Evolutionary conservation across 495 filamentous ascomycete genomes (phyloP).

Genomic region (Chaetomium tenue): DNA sequence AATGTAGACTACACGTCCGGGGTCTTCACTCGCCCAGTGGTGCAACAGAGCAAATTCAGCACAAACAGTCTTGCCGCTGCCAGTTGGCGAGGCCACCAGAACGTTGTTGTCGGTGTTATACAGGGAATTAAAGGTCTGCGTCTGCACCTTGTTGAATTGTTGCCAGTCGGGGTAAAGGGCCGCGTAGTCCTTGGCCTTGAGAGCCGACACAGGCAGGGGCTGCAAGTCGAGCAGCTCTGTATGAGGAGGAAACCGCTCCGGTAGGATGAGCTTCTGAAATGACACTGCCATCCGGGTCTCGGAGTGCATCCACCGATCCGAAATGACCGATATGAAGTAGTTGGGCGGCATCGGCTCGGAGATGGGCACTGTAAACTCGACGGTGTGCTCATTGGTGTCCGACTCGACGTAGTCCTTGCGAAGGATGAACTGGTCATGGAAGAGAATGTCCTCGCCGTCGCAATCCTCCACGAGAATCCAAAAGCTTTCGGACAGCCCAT

Average conservation of each 20-base stretch:
- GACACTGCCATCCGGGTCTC: slow-evolving; percentile 91
- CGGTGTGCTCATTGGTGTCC: slow-evolving; percentile 86
- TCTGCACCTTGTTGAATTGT: slow-evolving; percentile 96
- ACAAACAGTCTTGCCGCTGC: slow-evolving; percentile 94
- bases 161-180: slow-evolving; percentile 81
- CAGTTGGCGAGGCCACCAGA: slow-evolving; percentile 83
- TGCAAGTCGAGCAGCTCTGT: slow-evolving; percentile 89
- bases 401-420: slow-evolving; percentile 78
- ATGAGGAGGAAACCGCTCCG: slow-evolving; percentile 92
- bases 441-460: slow-evolving; percentile 93
- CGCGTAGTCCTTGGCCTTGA: slow-evolving; percentile 82
- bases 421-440: slow-evolving; percentile 91
- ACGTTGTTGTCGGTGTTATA: slow-evolving; percentile 90
- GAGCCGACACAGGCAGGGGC: slow-evolving; percentile 77
- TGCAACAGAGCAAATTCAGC: slow-evolving; percentile 89
- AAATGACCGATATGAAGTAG: slow-evolving; percentile 93
- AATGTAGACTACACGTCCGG: slow-evolving; percentile 87
- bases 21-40: slow-evolving; percentile 73
- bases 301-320: slow-evolving; percentile 97
- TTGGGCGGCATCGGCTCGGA: slow-evolving; percentile 97
- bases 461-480: slow-evolving; percentile 98
- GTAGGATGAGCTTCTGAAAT: slow-evolving; percentile 90
- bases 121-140: slow-evolving; percentile 91
- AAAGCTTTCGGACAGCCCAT: slow-evolving; percentile 85
- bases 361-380: slow-evolving; percentile 95